Percentiles rank a stretch among this genome's conserved stretches.
phyloP scores from a whole-genome alignment of 2,329 filamentous ascomycete genomes.

The Dactylellina leptospora region DNA sequence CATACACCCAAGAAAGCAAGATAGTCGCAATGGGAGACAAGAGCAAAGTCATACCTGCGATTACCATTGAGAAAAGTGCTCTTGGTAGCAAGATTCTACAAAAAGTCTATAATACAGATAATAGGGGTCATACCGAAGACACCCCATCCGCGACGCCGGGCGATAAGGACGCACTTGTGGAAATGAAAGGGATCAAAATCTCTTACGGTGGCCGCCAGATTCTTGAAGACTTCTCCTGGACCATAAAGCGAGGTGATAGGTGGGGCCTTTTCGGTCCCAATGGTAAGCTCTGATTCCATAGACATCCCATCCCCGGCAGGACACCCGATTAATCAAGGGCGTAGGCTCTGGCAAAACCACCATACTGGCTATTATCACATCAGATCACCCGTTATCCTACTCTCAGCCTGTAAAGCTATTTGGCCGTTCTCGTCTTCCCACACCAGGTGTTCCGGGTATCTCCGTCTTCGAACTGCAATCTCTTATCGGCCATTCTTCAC shows the following conservation, averaged over 20 bases:
- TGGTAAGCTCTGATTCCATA: conserved; percentile 61
- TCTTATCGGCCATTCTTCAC: conserved; percentile 89
- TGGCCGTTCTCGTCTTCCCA: conserved; percentile 79
- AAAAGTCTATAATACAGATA: conserved; percentile 47
- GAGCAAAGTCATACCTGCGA: conserved; percentile 67
- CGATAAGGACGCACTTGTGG: conserved; percentile 75
- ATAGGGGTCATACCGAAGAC: not conserved
- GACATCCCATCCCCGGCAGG: not conserved
- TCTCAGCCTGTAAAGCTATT: conserved; percentile 87
- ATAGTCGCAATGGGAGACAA: conserved; percentile 74
- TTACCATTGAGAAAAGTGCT: conserved; percentile 57
- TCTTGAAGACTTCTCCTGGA: conserved; percentile 88
- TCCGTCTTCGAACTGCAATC: conserved; percentile 93
- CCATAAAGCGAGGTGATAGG: conserved; percentile 79
- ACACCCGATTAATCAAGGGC: not conserved
- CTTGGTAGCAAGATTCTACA: conserved; percentile 54
- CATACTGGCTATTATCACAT: conserved; percentile 87
- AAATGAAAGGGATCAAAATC: conserved; percentile 86
- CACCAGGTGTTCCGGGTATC: conserved; percentile 75
- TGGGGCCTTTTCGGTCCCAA: conserved; percentile 96
- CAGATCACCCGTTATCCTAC: conserved; percentile 94
- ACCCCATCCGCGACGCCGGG: not conserved
- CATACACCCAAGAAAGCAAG: conserved; percentile 75
- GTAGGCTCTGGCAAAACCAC: conserved; percentile 89
- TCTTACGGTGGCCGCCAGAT: conserved; percentile 71